Evolutionary conservation across 495 filamentous ascomycete species (phyloP).

Genomic region (Aspergillus indologenus): DNA sequence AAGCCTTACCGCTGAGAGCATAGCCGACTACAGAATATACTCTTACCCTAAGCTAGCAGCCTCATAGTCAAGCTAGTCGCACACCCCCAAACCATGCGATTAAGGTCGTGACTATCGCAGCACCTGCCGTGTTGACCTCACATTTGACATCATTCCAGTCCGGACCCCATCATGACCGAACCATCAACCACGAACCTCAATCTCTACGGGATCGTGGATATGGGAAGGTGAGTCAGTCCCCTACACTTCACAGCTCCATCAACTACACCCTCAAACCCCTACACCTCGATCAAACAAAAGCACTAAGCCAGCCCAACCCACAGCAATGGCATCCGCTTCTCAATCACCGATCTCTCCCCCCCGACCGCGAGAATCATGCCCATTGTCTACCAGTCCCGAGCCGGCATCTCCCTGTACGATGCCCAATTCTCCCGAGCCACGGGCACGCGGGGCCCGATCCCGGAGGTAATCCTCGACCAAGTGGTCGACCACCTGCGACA

Average conservation of each 20-base stretch:
- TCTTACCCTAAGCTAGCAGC: not conserved
- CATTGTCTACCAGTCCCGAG: constrained; percentile 71
- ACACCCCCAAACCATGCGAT: not conserved
- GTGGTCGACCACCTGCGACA: constrained; percentile 61
- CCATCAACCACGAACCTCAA: constrained; percentile 3
- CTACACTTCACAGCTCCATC: constrained; percentile 9
- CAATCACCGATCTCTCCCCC: constrained; percentile 71
- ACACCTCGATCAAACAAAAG: not conserved
- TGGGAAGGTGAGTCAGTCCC: constrained; percentile 56
- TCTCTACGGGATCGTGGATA: constrained; percentile 57
- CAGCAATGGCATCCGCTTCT: constrained; percentile 92
- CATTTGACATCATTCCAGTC: not conserved
- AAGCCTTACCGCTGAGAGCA: not conserved
- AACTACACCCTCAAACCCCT: not conserved
- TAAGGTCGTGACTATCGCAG: not conserved
- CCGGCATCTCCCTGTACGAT: constrained; percentile 81
- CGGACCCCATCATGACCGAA: constrained; percentile 5
- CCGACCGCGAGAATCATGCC: constrained; percentile 65
- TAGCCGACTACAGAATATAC: not conserved
- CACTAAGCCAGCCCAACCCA: not conserved
- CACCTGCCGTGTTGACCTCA: not conserved
- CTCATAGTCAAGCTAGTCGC: not conserved
- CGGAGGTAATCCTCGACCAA: constrained; percentile 52
- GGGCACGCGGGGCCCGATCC: constrained; percentile 52
- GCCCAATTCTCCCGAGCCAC: constrained; percentile 55